phyloP scores from a whole-genome alignment of 208 protist genomes.

The Wallacemonas sp. region DNA sequence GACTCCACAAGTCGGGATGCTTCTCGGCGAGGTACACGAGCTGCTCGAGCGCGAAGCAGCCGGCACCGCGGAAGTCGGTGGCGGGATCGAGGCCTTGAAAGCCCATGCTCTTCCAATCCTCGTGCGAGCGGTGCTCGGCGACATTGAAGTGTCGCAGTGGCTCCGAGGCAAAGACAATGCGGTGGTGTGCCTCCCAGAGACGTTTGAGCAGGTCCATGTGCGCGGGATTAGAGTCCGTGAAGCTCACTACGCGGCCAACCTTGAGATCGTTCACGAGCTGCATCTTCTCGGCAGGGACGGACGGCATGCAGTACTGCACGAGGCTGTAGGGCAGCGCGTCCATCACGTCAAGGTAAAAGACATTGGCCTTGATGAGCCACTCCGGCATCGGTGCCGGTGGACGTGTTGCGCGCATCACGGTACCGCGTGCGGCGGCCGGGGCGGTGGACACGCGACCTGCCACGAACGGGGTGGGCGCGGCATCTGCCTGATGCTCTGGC shows the following conservation, averaged over 20 bases:
- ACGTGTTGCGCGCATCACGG: neutral
- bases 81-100: slow-evolving; percentile 84
- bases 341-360: slow-evolving; percentile 34
- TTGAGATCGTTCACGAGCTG: slow-evolving; percentile 29
- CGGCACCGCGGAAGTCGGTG: slow-evolving; percentile 90
- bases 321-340: slow-evolving; percentile 31
- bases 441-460: neutral
- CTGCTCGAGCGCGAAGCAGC: slow-evolving; percentile 68
- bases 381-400: neutral
- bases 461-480: no score
- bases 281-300: slow-evolving; percentile 18
- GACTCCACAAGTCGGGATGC: slow-evolving; percentile 52
- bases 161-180: slow-evolving; percentile 23
- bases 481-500: no score
- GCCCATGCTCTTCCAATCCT: slow-evolving; percentile 82
- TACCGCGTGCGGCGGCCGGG: neutral
- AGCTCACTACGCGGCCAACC: slow-evolving; percentile 32
- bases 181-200: slow-evolving; percentile 56
- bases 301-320: slow-evolving; percentile 26
- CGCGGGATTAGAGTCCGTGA: slow-evolving; percentile 12
- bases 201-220: slow-evolving; percentile 46
- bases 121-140: slow-evolving; percentile 23
- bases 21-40: slow-evolving; percentile 74
- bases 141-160: slow-evolving; percentile 21
- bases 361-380: slow-evolving; percentile 25